phyloP scores from a whole-genome alignment of 495 filamentous ascomycete genomes.

The Aspergillus incahuasiensis region DNA sequence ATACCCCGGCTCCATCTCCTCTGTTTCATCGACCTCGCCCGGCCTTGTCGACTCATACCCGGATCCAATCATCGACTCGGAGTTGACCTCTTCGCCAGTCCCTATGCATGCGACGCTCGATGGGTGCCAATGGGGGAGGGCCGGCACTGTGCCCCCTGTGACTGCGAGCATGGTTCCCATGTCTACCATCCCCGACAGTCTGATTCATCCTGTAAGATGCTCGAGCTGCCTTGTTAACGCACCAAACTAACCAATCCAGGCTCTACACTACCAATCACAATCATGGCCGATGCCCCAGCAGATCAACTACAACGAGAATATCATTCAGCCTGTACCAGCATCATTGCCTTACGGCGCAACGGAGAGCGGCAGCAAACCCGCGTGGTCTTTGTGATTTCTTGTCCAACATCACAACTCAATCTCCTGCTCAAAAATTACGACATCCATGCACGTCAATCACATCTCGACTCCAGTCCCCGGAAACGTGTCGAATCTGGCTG shows the following conservation, averaged over 20 bases:
- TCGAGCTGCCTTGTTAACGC: not conserved
- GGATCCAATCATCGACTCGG: conserved; percentile 31
- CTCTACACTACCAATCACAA: conserved; percentile 40
- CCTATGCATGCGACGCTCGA: conserved; percentile 32
- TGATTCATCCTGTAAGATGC: conserved; percentile 33
- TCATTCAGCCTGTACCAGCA: conserved; percentile 7
- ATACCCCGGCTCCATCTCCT: conserved; percentile 33
- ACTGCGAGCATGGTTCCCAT: conserved; percentile 33
- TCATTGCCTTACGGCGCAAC: conserved; percentile 1
- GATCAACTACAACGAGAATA: conserved; percentile 37
- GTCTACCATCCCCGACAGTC: conserved; percentile 31
- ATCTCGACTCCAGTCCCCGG: not conserved
- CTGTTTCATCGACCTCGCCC: conserved; percentile 33
- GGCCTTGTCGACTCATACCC: conserved; percentile 35
- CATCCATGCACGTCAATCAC: not conserved
- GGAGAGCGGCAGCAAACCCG: conserved; percentile 1
- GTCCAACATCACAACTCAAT: not conserved
- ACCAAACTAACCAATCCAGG: conserved; percentile 10
- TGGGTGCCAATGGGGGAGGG: conserved; percentile 28
- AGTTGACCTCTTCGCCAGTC: conserved; percentile 35
- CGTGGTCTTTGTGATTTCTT: conserved; percentile 10
- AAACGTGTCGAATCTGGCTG: not conserved
- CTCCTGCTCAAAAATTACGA: not conserved
- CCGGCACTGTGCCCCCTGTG: conserved; percentile 25
- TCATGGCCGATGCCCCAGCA: conserved; percentile 39